Evolutionary conservation across 139 green algal genomes (phyloP).

Genomic region (Tetratostichococcus sp.): DNA sequence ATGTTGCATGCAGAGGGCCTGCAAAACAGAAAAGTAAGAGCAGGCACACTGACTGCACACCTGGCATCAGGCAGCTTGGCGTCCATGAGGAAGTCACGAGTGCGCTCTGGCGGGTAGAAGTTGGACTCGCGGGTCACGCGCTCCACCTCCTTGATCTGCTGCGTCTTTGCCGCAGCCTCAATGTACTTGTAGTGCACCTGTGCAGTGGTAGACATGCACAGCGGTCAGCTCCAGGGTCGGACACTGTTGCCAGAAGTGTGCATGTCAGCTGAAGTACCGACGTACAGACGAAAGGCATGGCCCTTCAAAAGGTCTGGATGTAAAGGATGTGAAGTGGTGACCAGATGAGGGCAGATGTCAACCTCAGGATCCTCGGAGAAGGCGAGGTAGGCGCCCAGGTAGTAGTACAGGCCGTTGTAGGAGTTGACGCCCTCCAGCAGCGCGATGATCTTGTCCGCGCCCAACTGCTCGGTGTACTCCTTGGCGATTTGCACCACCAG

Average conservation of each 20-base stretch:
- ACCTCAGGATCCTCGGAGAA: slow-evolving; percentile 84
- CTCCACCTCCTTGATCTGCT: slow-evolving; percentile 92
- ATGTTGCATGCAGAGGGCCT: too few species aligned
- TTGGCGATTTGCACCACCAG: slow-evolving; percentile 89
- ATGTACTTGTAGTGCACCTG: slow-evolving; percentile 95
- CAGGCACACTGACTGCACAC: background rate
- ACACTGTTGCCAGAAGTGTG: too few species aligned
- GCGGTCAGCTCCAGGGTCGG: too few species aligned
- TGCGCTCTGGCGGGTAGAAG: slow-evolving; percentile 87
- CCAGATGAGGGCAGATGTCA: background rate
- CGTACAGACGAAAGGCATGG: too few species aligned
- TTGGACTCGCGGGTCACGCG: slow-evolving; percentile 90
- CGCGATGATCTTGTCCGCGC: slow-evolving; percentile 76
- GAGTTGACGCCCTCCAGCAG: slow-evolving; percentile 89
- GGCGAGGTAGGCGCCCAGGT: slow-evolving; percentile 87
- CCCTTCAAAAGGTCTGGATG: too few species aligned
- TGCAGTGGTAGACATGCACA: too few species aligned
- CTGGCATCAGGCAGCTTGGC: slow-evolving; percentile 94
- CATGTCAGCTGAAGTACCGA: too few species aligned
- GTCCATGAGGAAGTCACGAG: slow-evolving; percentile 98
- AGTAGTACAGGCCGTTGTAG: slow-evolving; percentile 96
- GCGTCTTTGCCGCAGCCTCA: slow-evolving; percentile 92
- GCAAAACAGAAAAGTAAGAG: too few species aligned
- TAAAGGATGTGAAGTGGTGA: too few species aligned
- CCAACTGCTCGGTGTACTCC: slow-evolving; percentile 95